Percentiles rank a stretch among this genome's conserved stretches.
These are phyloP conservation scores for Balansia obtecta DNA, from an alignment of 2,329 filamentous ascomycete genomes.

Conservation along the genomic window DNA sequence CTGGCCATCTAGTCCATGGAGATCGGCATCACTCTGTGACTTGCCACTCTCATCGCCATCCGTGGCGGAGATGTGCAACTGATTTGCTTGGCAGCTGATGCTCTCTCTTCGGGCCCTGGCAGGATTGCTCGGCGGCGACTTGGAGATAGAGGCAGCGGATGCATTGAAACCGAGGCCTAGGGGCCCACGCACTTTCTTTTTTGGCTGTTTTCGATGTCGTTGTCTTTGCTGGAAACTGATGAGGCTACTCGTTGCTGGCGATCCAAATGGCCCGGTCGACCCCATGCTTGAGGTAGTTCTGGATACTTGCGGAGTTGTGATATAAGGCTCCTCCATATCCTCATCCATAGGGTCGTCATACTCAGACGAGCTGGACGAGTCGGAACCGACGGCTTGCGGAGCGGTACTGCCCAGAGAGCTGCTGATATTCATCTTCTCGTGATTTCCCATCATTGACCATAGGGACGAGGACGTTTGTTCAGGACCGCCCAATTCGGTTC, in stretches of 20 bases:
- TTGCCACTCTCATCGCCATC: slow-evolving; percentile 52
- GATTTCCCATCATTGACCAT: slow-evolving; percentile 59
- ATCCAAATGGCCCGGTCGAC: slow-evolving; percentile 45
- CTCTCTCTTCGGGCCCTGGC: slow-evolving; percentile 63
- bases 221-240: slow-evolving; percentile 74
- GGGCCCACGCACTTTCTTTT: slow-evolving; percentile 39
- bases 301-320: slow-evolving; percentile 68
- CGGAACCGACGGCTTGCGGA: slow-evolving; percentile 53
- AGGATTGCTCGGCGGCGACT: slow-evolving; percentile 54
- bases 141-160: slow-evolving; percentile 39
- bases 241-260: slow-evolving; percentile 62
- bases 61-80: slow-evolving; percentile 69
- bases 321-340: slow-evolving; percentile 66
- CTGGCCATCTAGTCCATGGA: slow-evolving; percentile 41
- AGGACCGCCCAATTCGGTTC: slow-evolving; percentile 35
- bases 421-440: slow-evolving; percentile 60
- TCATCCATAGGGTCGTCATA: slow-evolving; percentile 61
- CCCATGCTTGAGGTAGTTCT: slow-evolving; percentile 40
- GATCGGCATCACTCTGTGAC: slow-evolving; percentile 50
- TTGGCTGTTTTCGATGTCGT: slow-evolving; percentile 55
- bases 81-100: slow-evolving; percentile 80
- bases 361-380: slow-evolving; percentile 63
- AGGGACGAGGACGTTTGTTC: slow-evolving; percentile 58
- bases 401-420: slow-evolving; percentile 63
- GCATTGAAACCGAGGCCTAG: slow-evolving; percentile 39